Evolutionary conservation across 331 rosid genomes (phyloP), one percentile per base, ranked within the genome.

Genomic region (Quercus lobata): DNA sequence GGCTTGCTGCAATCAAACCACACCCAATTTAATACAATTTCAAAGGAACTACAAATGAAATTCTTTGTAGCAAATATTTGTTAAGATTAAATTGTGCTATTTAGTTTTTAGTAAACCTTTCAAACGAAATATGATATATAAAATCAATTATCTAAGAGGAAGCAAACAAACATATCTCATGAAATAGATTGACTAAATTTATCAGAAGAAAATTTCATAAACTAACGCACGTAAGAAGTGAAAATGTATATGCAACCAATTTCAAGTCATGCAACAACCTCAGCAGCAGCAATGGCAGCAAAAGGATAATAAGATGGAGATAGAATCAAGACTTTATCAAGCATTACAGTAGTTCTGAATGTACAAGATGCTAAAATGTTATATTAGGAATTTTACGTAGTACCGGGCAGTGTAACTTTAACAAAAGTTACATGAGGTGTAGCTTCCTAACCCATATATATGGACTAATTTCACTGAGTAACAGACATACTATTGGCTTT

Each of bases 1-100:
- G 52, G 99, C 99, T 96, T 92, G 97, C 99, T 96, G 97, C 79
- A 86, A 72, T 19, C 73, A 79, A 83, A 79, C 55, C 56, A 80
- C 74, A 30, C 71, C 34, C 71, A 65, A 65, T 30, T 29, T 65
- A 17, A 65, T 18, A 17, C 22, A 63, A 16, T 29, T 27, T 16
- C 70, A 63, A 6, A 63, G 10, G 3, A 63, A 63, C 1, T 14
- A 30, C 9, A 65, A 65, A 30, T 17, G 7, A 29, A 65, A 14
- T 30, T 29, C 35, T 62, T 62, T 62, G 30, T 5, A 29, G 8
- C 22, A 57, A 21, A 57, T 21, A 19, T 22, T 10, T n/a, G 54
- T 49, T 49, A 49, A 49, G 34, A 60, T 60, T 25, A 11, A 62
- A 27, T 29, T 15, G n/a, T 25, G 21, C 21, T 62, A 29, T 62